Conservation (phyloP, 129 eudicot genomes). For the Sambucus nigra region DNA sequence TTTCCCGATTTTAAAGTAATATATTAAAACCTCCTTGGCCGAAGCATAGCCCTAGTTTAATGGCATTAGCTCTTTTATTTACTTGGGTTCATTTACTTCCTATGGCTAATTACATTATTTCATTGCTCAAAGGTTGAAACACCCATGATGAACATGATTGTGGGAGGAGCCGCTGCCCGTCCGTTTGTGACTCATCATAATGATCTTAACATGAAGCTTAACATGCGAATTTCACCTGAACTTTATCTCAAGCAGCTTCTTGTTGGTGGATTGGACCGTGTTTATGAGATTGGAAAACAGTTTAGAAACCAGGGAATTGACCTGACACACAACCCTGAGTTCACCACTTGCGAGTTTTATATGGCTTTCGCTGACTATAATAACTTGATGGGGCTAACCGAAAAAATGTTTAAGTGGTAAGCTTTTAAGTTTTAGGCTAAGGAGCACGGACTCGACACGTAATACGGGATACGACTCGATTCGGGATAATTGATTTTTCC, state of each 20-base stretch:
- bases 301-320: conserved; percentile 93
- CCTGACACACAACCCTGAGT: conserved; percentile 90
- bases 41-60: too few relatives aligned
- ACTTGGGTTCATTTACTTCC: neutral
- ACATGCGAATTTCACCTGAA: conserved; percentile 97
- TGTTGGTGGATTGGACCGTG: conserved; percentile 92
- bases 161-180: conserved; percentile 97
- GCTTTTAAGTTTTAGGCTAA: conserved; percentile 18
- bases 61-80: neutral
- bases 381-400: conserved; percentile 76
- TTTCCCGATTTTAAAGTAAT: neutral
- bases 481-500: too few relatives aligned
- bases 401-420: conserved; percentile 71
- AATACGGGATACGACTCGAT: too few relatives aligned
- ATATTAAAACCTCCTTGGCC: too few relatives aligned
- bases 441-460: too few relatives aligned
- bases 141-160: conserved; percentile 98
- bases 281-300: conserved; percentile 89
- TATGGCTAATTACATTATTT: neutral
- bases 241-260: conserved; percentile 86
- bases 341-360: conserved; percentile 89
- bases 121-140: conserved; percentile 81
- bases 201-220: conserved; percentile 71
- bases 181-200: conserved; percentile 96
- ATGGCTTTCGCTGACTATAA: conserved; percentile 93